A percentile compares a stretch with the other conserved stretches of the same genome.
Conservation (phyloP, 352 stramenopile genomes). For the Saprolegnia diclina region DNA sequence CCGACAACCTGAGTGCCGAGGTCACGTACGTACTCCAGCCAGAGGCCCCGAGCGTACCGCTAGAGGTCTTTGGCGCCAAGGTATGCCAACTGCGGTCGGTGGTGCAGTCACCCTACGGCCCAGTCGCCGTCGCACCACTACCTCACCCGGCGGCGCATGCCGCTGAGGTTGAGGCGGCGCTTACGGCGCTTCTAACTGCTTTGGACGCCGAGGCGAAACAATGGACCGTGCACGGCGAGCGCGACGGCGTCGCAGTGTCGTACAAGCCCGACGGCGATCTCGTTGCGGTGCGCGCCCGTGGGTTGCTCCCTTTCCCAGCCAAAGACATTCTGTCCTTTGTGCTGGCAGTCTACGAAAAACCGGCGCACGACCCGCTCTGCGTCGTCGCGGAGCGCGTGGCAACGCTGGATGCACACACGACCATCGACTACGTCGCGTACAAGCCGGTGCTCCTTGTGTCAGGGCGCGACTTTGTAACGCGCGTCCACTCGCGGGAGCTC, state of each 20-base stretch:
- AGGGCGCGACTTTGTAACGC: conserved; percentile 64
- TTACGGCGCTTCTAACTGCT: conserved; percentile 50
- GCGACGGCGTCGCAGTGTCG: conserved; percentile 61
- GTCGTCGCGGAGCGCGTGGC: conserved; percentile 40
- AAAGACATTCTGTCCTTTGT: conserved; percentile 49
- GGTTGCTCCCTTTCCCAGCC: conserved; percentile 47
- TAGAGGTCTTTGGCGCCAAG: conserved; percentile 31
- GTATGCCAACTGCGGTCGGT: not conserved
- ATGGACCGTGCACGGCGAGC: conserved; percentile 66
- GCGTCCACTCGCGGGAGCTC: conserved; percentile 64
- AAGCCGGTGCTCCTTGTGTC: conserved; percentile 72
- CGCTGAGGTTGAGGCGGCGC: conserved; percentile 37
- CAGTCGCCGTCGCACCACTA: not conserved
- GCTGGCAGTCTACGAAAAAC: conserved; percentile 44
- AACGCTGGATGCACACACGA: conserved; percentile 50
- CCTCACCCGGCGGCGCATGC: conserved; percentile 22
- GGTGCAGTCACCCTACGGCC: not conserved
- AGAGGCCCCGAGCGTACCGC: conserved; percentile 50
- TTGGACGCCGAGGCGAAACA: conserved; percentile 60
- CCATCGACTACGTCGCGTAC: conserved; percentile 69
- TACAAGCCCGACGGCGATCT: conserved; percentile 63
- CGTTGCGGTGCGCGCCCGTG: conserved; percentile 49
- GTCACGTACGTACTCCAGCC: conserved; percentile 64
- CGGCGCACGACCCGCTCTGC: conserved; percentile 52
- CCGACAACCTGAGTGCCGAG: conserved; percentile 47